A percentile compares a stretch with the other conserved stretches of the same genome.
These are phyloP conservation scores for Pleurotus tuber-regium DNA, from an alignment of 768 basidiomycete species.

Conservation along the genomic window DNA sequence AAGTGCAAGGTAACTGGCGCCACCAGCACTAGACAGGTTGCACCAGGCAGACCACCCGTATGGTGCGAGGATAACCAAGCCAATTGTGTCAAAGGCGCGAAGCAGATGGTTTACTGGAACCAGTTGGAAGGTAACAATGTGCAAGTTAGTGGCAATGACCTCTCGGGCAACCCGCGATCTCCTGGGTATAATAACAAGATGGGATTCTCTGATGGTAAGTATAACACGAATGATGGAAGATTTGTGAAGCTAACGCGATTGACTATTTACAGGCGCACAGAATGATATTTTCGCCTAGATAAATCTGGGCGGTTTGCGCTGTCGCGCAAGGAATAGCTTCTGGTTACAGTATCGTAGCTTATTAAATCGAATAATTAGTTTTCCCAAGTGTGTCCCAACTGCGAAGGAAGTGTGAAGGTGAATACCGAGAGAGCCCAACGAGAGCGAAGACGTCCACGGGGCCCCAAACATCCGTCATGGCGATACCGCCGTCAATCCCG, in stretches of 20 bases:
- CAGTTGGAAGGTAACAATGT: conserved; percentile 28
- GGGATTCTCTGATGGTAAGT: conserved; percentile 21
- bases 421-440: not conserved
- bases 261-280: conserved; percentile 18
- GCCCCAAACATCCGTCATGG: too few relatives aligned
- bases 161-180: conserved; percentile 34
- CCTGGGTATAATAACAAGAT: conserved; percentile 21
- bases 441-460: too few relatives aligned
- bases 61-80: conserved; percentile 25
- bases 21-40: conserved; percentile 17
- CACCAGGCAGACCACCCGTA: conserved; percentile 20
- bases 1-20: conserved; percentile 22
- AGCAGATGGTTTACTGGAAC: conserved; percentile 27
- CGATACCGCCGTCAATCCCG: too few relatives aligned
- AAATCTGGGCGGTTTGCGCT: not conserved
- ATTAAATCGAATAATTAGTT: too few relatives aligned
- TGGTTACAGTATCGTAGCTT: too few relatives aligned
- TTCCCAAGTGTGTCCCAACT: too few relatives aligned
- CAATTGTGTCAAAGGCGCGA: conserved; percentile 23
- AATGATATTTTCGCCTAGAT: conserved; percentile 19
- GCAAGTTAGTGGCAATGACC: conserved; percentile 26
- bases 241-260: not conserved
- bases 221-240: not conserved
- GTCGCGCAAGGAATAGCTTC: too few relatives aligned
- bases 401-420: too few relatives aligned